phyloP scores from a whole-genome alignment of 129 eudicot genomes.

The Artemisia argyi region DNA sequence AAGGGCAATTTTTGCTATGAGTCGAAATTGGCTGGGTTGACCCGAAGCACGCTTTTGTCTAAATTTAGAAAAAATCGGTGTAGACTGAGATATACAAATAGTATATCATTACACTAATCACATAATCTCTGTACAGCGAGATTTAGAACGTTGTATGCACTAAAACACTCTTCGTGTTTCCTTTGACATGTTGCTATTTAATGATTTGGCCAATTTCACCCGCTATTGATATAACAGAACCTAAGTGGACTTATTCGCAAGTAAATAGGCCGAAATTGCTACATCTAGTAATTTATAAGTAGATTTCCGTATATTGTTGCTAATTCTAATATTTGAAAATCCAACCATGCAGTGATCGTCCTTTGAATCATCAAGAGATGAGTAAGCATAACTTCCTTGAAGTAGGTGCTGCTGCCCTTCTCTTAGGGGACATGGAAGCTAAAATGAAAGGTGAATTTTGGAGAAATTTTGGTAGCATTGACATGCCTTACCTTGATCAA shows the following conservation, averaged over 20 bases:
- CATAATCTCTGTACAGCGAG: neutral
- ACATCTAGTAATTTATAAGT: neutral
- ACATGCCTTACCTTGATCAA: conserved; percentile 93
- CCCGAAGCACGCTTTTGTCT: neutral
- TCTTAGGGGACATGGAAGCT: conserved; percentile 93
- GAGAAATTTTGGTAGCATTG: conserved; percentile 81
- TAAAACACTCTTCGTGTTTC: neutral
- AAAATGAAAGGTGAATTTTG: conserved; percentile 84
- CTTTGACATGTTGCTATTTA: neutral
- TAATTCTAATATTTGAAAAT: conserved; percentile 20
- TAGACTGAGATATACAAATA: neutral
- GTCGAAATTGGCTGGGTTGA: neutral
- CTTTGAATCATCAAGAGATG: conserved; percentile 57
- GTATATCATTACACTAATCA: neutral
- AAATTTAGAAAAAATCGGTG: neutral
- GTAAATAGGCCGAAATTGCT: conserved; percentile 1
- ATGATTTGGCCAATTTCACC: conserved; percentile 5
- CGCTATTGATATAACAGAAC: neutral
- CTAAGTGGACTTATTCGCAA: neutral
- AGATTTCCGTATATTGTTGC: conserved; percentile 7
- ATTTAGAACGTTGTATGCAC: conserved; percentile 1
- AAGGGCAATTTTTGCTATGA: neutral
- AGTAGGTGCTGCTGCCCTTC: conserved; percentile 98
- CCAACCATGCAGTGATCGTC: conserved; percentile 57
- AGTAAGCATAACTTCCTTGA: conserved; percentile 75